Evolutionary conservation across 2,329 filamentous ascomycete genomes (phyloP), one percentile per base, ranked within the genome.

Genomic region (Teratosphaeriaceae sp.): DNA sequence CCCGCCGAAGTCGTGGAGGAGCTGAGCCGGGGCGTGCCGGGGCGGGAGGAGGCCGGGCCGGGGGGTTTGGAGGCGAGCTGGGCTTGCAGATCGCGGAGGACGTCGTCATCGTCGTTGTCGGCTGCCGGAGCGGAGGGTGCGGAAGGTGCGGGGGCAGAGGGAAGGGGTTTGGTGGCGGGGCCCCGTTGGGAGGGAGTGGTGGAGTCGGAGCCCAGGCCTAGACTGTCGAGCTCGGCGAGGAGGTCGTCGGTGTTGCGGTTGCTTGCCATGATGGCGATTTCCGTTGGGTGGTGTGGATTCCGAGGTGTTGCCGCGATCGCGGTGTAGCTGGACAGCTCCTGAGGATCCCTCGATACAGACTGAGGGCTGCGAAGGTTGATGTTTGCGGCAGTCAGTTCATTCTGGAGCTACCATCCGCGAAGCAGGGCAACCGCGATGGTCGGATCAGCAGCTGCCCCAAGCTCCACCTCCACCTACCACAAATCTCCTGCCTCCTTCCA

Each of bases 51-150:
- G n/a, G n/a, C n/a, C n/a, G 71, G 57, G 33, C 82, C 79, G 78
- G 48, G 59, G 23, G 85, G 76, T 59, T 82, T 73, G 63, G 85
- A 80, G 42, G 79, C 75, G 56, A 80, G 86, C 33, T 94, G 78
- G 55, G 82, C 82, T 63, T 94, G 87, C 48, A 97, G 78, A 56
- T 96, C 89, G 49, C 88, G 88, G 29, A 97, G 80, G 62, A 95
- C 88, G 55, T 86, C 76, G 82, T 75, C 54, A 58, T 53, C 50
- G 15, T 53, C 33, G 43, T 44, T 15, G n/a, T 1, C 42, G 13
- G 34, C 30, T 22, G 30, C 19, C 13, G 40, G 21, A 18, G 18
- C 13, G 30, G 23, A 69, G 58, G 30, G 58, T 51, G 30, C 62
- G 61, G 37, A 61, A 26, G 38, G 9, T 16, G 20, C 8, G 23